Conservation (phyloP, 805 yeast species). For the Candida coquimbonensis region DNA sequence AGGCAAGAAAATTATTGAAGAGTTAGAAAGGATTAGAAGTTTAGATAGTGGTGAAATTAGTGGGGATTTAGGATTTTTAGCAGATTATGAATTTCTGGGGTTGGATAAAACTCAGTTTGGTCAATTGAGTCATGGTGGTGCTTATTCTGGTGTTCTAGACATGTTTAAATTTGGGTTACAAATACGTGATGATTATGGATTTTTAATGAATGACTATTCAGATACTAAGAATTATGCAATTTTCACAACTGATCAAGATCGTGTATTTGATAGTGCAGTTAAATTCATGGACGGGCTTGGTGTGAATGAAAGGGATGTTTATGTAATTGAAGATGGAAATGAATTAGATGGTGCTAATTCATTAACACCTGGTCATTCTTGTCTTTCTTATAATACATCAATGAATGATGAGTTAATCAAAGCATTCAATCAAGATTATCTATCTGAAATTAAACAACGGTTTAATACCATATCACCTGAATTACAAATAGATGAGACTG, state of each 20-base stretch:
- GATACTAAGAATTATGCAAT: slow-evolving; percentile 31
- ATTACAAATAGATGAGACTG: slow-evolving; percentile 31
- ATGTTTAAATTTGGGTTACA: slow-evolving; percentile 42
- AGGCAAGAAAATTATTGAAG: slow-evolving; percentile 14
- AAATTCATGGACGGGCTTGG: slow-evolving; percentile 53
- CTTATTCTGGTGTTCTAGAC: slow-evolving; percentile 47
- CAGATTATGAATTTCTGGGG: slow-evolving; percentile 40
- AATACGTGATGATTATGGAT: slow-evolving; percentile 42
- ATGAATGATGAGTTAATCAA: slow-evolving; percentile 25
- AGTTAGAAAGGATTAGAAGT: slow-evolving; percentile 30
- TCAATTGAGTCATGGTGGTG: slow-evolving; percentile 43
- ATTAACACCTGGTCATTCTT: slow-evolving; percentile 40
- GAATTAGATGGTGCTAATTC: slow-evolving; percentile 48
- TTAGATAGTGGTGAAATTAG: slow-evolving; percentile 13
- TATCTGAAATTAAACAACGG: slow-evolving; percentile 19
- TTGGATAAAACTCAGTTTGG: slow-evolving; percentile 35
- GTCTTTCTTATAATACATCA: slow-evolving; percentile 33
- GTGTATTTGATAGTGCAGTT: slow-evolving; percentile 49
- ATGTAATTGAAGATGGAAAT: slow-evolving; percentile 40
- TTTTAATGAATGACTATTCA: slow-evolving; percentile 28
- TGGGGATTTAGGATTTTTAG: slow-evolving; percentile 19
- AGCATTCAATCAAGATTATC: slow-evolving; percentile 17
- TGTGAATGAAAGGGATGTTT: slow-evolving; percentile 7
- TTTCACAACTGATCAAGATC: slow-evolving; percentile 47
- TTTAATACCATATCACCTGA: slow-evolving; percentile 32